Base-by-base conservation (phyloP, 2,329 filamentous ascomycete genomes). In the Alternaria angustiovoidea region DNA sequence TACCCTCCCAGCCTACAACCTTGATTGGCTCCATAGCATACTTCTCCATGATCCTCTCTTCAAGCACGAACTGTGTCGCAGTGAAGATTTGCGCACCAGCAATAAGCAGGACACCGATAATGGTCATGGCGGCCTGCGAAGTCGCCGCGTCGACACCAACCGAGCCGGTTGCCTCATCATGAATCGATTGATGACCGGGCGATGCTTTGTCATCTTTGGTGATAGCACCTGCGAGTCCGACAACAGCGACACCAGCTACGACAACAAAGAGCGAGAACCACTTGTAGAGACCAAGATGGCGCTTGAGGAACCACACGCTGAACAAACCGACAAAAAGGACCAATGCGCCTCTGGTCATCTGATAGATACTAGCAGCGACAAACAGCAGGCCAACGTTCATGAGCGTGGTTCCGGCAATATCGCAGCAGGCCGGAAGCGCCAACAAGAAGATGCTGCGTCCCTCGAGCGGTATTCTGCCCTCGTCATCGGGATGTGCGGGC, bases 371-470 rank as follows among this genome's bases (percentile, higher is more conserved):
- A 1, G 95, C 93, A 12, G 92, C 95, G 24, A 98, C 94, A 76
- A 98, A 94, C 49, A 98, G 85, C 67, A 99, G 84, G 4, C 95
- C 95, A 5, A 93, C 91, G 75, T 99, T 99, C 94, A 99, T 98
- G 56, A 98, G 86, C 4, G 95, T 99, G 5, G 95, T 99, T 48
- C 93, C 95, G 24, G 91, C 88, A 66, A 98, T 97, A 77, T 99
- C 95, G 80, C 94, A 97, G 74, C 93, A 90, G 42, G 95, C 92
- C 1, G 95, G 95, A 11, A 96, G 82, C 7, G 93, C 90, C 54
- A 99, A 86, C 30, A 98, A 80, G 4, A 90, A 73, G 20, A 97
- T 85, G 63, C 87, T 89, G 79, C 84, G 87, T 11, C 94, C 94
- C 36, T 82, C 82, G 22, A 98, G 85, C 30, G 83, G 84, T 30